Conservation (phyloP, 768 basidiomycete genomes). For the Jaapia argillacea region DNA sequence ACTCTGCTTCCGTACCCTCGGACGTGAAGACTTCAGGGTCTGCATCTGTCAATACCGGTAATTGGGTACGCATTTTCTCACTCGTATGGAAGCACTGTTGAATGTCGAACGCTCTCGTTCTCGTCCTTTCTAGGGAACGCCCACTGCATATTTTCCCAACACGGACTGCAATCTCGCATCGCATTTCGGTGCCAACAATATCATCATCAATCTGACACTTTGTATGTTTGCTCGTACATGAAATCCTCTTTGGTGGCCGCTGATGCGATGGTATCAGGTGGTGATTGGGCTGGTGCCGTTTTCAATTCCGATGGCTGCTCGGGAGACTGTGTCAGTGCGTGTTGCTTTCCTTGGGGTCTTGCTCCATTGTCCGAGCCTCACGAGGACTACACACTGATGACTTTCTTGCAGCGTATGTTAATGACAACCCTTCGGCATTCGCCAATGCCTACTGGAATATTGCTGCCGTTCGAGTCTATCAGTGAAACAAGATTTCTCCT, state of each 20-base stretch:
- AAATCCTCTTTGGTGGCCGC: background rate
- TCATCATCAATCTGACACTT: constrained; percentile 21
- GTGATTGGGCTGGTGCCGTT: constrained; percentile 4
- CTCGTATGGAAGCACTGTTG: background rate
- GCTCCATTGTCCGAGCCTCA: no score
- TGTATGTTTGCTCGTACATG: background rate
- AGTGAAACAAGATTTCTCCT: constrained; percentile 4
- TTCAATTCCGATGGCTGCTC: background rate
- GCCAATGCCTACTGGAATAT: constrained; percentile 13
- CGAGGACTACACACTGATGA: no score
- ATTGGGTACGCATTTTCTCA: constrained; percentile 19
- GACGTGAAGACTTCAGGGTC: constrained; percentile 14
- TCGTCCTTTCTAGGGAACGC: constrained; percentile 15
- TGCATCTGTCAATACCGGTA: constrained; percentile 13
- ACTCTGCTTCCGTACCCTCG: constrained; percentile 12
- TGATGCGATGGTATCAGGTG: background rate
- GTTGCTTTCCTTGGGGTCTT: background rate
- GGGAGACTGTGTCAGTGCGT: background rate
- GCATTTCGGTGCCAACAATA: constrained; percentile 23
- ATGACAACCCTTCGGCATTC: constrained; percentile 13
- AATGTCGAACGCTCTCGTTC: background rate
- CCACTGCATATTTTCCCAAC: constrained; percentile 23
- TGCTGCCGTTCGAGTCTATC: constrained; percentile 8
- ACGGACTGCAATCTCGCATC: constrained; percentile 26
- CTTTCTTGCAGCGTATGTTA: constrained; percentile 10